Evolutionary conservation across 2,329 filamentous ascomycete species (phyloP).

Genomic region (Delphinella strobiligena): DNA sequence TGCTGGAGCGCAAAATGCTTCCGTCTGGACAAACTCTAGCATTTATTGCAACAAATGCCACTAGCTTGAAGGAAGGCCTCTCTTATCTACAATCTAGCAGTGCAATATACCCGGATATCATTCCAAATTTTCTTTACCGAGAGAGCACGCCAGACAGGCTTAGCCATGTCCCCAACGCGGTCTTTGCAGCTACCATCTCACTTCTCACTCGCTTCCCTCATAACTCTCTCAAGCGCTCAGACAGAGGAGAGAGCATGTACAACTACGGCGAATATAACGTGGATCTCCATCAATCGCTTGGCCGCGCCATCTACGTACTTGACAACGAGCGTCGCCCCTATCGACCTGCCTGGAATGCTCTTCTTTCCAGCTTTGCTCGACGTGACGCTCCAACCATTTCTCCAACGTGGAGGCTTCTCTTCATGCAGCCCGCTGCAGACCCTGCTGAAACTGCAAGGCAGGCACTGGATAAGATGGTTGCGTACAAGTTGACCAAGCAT

Average conservation of each 20-base stretch:
- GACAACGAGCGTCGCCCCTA: conserved; percentile 10
- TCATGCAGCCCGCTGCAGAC: neutral
- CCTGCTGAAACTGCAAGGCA: neutral
- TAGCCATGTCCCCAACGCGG: conserved; percentile 18
- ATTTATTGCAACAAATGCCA: conserved; percentile 45
- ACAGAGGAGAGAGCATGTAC: neutral
- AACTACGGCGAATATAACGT: conserved; percentile 1
- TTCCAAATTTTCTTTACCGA: conserved; percentile 9
- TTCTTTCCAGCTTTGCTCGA: conserved; percentile 15
- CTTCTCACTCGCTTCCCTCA: conserved; percentile 36
- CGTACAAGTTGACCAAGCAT: conserved; percentile 15
- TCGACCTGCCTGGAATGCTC: conserved; percentile 14
- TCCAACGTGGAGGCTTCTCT: conserved; percentile 1
- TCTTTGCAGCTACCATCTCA: conserved; percentile 41
- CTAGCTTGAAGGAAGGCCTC: conserved; percentile 34
- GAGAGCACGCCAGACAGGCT: conserved; percentile 13
- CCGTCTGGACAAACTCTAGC: conserved; percentile 27
- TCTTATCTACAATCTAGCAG: conserved; percentile 31
- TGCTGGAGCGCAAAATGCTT: conserved; percentile 34
- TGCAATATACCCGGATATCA: neutral
- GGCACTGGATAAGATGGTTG: conserved; percentile 7
- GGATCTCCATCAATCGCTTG: conserved; percentile 11
- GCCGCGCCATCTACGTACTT: conserved; percentile 18
- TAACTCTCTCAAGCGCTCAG: conserved; percentile 17
- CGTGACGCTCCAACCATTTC: conserved; percentile 1